phyloP scores from a whole-genome alignment of 129 eudicot genomes.

The Centrapalus pauciflorus region DNA sequence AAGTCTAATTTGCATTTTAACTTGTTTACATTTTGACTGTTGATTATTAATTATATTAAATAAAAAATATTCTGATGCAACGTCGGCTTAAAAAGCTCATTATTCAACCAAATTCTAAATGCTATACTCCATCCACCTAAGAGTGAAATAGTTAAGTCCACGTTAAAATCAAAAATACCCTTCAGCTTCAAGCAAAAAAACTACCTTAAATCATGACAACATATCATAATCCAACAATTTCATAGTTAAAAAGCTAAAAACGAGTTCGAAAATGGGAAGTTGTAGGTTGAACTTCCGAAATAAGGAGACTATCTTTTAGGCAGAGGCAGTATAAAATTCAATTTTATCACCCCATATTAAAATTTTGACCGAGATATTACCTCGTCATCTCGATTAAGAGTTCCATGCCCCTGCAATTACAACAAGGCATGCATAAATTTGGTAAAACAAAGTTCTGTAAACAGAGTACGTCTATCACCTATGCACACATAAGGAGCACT shows the following conservation, averaged over 20 bases:
- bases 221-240: no score
- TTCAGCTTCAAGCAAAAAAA: background rate
- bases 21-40: no score
- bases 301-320: background rate
- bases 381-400: constrained; percentile 76
- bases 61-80: no score
- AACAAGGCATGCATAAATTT: background rate
- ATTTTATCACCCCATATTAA: background rate
- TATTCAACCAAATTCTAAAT: no score
- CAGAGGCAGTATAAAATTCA: background rate
- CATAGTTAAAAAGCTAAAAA: background rate
- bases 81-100: no score
- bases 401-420: constrained; percentile 57
- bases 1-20: no score
- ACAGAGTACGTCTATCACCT: background rate
- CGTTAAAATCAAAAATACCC: background rate
- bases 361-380: constrained; percentile 37
- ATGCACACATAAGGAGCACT: background rate
- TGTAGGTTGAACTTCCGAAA: background rate
- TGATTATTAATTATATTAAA: no score
- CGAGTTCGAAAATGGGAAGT: background rate
- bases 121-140: background rate
- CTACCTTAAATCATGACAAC: background rate
- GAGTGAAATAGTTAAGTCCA: background rate
- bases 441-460: background rate